These are phyloP conservation scores for Diospyros kaki DNA, from an alignment of 148 eudicot species.

Conservation along the genomic window DNA sequence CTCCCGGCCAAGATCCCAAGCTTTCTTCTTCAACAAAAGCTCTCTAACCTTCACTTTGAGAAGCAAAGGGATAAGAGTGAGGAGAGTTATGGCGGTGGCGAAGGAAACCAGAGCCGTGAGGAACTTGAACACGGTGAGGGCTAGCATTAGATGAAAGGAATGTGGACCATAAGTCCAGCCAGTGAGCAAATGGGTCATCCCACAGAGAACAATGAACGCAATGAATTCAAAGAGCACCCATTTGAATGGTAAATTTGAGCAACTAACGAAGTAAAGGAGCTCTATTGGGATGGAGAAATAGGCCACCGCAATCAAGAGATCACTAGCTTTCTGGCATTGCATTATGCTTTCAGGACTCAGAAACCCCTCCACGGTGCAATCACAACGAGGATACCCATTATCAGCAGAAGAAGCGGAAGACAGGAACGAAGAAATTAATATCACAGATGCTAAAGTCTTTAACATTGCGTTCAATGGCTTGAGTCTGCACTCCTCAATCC, in stretches of 20 bases:
- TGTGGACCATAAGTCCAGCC: slow-evolving; percentile 83
- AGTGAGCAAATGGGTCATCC: slow-evolving; percentile 76
- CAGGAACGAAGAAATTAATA: slow-evolving; percentile 31
- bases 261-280: slow-evolving; percentile 71
- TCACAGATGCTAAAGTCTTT: slow-evolving; percentile 26
- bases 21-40: slow-evolving; percentile 60
- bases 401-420: slow-evolving; percentile 30
- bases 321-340: slow-evolving; percentile 60
- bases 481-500: slow-evolving; percentile 10
- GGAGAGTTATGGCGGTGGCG: slow-evolving; percentile 70
- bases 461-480: slow-evolving; percentile 34
- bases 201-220: slow-evolving; percentile 85
- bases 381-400: slow-evolving; percentile 35
- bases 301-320: slow-evolving; percentile 74
- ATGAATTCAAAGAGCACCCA: slow-evolving; percentile 74
- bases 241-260: slow-evolving; percentile 73
- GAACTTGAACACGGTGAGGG: slow-evolving; percentile 59
- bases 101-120: slow-evolving; percentile 72
- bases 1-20: slow-evolving; percentile 65
- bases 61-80: slow-evolving; percentile 66
- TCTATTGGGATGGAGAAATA: slow-evolving; percentile 78
- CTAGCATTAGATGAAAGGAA: slow-evolving; percentile 54
- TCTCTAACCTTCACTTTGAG: slow-evolving; percentile 76
- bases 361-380: slow-evolving; percentile 59
- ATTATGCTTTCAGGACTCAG: slow-evolving; percentile 59